Evolutionary conservation across 2,329 filamentous ascomycete species (phyloP).

Genomic region (Sclerotinia spermophila): DNA sequence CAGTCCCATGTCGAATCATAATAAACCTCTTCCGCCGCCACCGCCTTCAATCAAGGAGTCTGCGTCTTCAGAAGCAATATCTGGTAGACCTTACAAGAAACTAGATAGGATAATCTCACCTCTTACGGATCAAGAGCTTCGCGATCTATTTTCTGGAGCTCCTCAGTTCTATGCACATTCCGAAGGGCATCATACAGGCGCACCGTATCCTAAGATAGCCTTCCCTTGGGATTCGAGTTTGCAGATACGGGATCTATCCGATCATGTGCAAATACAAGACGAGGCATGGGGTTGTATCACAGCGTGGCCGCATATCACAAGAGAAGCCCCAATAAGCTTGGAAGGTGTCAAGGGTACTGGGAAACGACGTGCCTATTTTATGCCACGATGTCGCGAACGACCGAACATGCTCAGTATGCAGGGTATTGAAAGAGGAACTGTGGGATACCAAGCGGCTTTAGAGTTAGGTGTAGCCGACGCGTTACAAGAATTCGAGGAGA

Average conservation of each 20-base stretch:
- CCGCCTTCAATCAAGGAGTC: constrained; percentile 41
- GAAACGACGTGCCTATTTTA: constrained; percentile 31
- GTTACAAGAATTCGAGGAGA: constrained; percentile 56
- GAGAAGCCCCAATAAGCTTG: constrained; percentile 46
- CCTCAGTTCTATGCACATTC: constrained; percentile 65
- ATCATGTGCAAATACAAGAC: constrained; percentile 61
- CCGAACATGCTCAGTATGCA: constrained; percentile 72
- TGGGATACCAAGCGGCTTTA: constrained; percentile 66
- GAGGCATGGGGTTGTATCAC: constrained; percentile 61
- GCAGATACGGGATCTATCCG: constrained; percentile 59
- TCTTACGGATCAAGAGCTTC: constrained; percentile 56
- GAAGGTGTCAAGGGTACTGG: constrained; percentile 23
- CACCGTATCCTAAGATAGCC: constrained; percentile 59
- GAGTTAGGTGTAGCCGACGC: constrained; percentile 63
- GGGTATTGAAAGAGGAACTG: constrained; percentile 66
- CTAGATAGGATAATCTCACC: constrained; percentile 57
- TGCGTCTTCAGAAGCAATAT: constrained; percentile 42
- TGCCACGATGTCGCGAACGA: constrained; percentile 35
- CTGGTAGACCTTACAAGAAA: constrained; percentile 23
- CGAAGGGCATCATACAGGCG: constrained; percentile 56
- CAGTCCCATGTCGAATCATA: constrained; percentile 41
- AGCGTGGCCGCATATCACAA: constrained; percentile 59
- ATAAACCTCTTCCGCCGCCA: constrained; percentile 56
- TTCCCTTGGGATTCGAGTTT: constrained; percentile 65
- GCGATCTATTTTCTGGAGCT: constrained; percentile 71